Base-by-base conservation (phyloP, 2,329 filamentous ascomycete genomes). In the Gliomastix tumulicola region DNA sequence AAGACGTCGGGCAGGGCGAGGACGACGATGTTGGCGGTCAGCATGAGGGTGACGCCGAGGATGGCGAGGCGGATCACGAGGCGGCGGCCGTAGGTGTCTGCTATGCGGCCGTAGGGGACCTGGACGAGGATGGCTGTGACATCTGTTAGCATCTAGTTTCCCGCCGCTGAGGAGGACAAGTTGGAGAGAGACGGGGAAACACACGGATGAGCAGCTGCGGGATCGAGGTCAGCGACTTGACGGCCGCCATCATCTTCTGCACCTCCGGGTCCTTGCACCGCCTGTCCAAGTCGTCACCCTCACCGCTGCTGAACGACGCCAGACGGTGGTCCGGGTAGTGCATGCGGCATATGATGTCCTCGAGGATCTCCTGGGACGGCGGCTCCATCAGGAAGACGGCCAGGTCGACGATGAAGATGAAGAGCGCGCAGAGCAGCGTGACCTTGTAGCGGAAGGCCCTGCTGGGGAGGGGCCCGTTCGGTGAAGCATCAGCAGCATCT, bases 261-360 rank as follows among this genome's bases (percentile, higher is more conserved):
- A 79, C 69, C 3, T 56, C 51, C 1, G 57, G 49, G 4, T 52
- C 49, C 47, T 78, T 77, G 55, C 74, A 78, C 6, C 60, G 55
- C 31, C 56, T 48, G 38, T 74, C 69, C 3, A 53, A 35, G 48
- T 53, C 41, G 4, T 35, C 47, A 31, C 41, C 36, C 32, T 43
- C 45, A 21, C 44, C 25, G 13, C 17, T 28, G 25, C 7, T 16
- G 25, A 28, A 16, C 25, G 17, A 5, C 9, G 17, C 44, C 1
- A 62, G 50, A 18, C 57, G 46, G 31, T 63, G 52, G 3, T 62
- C 54, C 6, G 68, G 63, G 43, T 67, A 70, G 41, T 67, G 60
- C 13, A 59, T 47, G 18, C 66, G 65, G 50, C 75, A 79, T 31
- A 75, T 64, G 32, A 76, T 63, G 35, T 64, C 60, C 48, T 79